Evolutionary conservation across 768 basidiomycete genomes (phyloP), one percentile per base, ranked within the genome.

Genomic region (Phlegmacium glaucopus): DNA sequence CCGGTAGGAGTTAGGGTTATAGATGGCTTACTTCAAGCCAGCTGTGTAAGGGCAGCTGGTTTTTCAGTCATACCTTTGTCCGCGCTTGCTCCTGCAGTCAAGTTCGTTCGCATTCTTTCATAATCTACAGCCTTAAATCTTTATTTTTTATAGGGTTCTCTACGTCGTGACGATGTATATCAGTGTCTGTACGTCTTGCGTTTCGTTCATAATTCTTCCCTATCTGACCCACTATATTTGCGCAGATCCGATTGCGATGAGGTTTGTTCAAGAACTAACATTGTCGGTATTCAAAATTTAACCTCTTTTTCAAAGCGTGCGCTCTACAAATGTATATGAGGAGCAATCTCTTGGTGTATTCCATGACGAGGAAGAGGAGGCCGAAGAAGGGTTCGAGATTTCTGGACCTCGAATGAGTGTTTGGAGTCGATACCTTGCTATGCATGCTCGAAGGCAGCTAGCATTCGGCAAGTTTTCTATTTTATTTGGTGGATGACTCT

Each of bases 101-200:
- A 95, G 61, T 34, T 11, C 10, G 32, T n/a, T n/a, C 10, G 4
- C 32, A 4, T 3, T 6, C 32, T 34, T n/a, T 34, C 6, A 10
- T 34, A n/a, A 10, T 34, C n/a, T n/a, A 34, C n/a, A 6, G n/a
- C 6, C n/a, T 34, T n/a, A 11, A 34, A 34, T 6, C 32, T 6
- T n/a, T 22, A 22, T 22, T 22, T 22, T 34, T 34, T 34, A 6
- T n/a, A 34, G 32, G n/a, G 88, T 94, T 0, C 64, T 94, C 35
- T 94, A 87, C 61, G 82, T 90, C 2, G 75, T 94, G 58, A 95
- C 94, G 94, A 98, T 95, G 94, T 92, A 89, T 59, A 82, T 91
- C 56, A 83, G 82, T 57, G 77, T 87, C 51, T 87, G 88, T 90
- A 57, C 68, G 84, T 78, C 43, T 8, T 15, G 13, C 45, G 36